A percentile compares a stretch with the other conserved stretches of the same genome.
phyloP scores from a whole-genome alignment of 2,329 filamentous ascomycete genomes.

The Colletotrichum chlorophyti region DNA sequence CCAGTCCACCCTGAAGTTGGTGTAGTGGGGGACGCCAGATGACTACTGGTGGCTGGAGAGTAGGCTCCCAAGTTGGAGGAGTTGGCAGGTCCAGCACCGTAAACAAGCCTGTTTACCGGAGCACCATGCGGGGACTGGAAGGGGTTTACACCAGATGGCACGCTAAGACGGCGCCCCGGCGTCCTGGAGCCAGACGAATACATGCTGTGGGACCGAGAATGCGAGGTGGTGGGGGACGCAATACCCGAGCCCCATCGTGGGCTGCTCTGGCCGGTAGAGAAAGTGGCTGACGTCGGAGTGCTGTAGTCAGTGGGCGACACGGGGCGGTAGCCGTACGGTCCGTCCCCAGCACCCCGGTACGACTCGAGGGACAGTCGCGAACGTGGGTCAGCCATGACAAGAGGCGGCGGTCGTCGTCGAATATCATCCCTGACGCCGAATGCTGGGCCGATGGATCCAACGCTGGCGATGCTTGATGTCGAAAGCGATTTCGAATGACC shows the following conservation, averaged over 20 bases:
- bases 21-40: conserved; percentile 70
- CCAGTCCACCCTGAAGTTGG: conserved; percentile 65
- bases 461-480: conserved; percentile 83
- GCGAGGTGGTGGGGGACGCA: conserved; percentile 74
- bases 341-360: conserved; percentile 69
- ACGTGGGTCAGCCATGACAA: conserved; percentile 82
- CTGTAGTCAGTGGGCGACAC: conserved; percentile 77
- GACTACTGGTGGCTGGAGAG: conserved; percentile 62
- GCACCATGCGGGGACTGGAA: conserved; percentile 71
- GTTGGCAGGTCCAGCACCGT: conserved; percentile 60
- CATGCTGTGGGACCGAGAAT: conserved; percentile 75
- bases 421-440: conserved; percentile 71
- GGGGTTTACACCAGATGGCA: conserved; percentile 77
- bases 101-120: conserved; percentile 62
- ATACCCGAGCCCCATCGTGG: conserved; percentile 74
- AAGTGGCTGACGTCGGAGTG: conserved; percentile 84
- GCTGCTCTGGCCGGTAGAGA: conserved; percentile 78
- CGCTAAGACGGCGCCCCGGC: conserved; percentile 78
- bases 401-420: conserved; percentile 77
- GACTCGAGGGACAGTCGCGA: conserved; percentile 72
- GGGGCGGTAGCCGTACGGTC: conserved; percentile 70
- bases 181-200: conserved; percentile 69
- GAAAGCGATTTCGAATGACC: conserved; percentile 88
- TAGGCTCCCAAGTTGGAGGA: conserved; percentile 62
- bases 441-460: conserved; percentile 69